These are phyloP conservation scores for Erodium texanum DNA, from an alignment of 441 rosid species.

Conservation along the genomic window DNA sequence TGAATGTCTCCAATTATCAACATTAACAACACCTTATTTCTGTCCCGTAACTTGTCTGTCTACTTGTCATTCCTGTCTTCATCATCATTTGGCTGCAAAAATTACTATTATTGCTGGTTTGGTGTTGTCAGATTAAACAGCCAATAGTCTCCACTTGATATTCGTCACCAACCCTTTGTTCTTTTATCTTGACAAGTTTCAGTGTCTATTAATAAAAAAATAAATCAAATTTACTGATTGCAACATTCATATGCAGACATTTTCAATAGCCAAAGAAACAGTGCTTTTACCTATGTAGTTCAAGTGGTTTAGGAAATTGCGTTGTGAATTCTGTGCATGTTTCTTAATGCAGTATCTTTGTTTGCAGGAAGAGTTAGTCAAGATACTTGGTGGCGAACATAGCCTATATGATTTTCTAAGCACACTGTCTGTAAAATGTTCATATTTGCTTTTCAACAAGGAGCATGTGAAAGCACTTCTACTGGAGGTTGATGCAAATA, in stretches of 20 bases:
- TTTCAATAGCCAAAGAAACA: conserved; percentile 1
- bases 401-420: conserved; percentile 75
- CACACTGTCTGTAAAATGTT: conserved; percentile 76
- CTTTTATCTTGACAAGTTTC: too few species aligned
- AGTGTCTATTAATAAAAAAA: background rate
- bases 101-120: too few species aligned
- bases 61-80: too few species aligned
- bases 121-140: too few species aligned
- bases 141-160: too few species aligned
- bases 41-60: too few species aligned
- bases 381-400: conserved; percentile 84
- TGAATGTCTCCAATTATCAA: too few species aligned
- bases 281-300: background rate
- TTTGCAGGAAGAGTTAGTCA: conserved; percentile 89
- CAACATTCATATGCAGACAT: background rate
- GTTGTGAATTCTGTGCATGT: background rate
- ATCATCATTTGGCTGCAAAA: too few species aligned
- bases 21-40: too few species aligned
- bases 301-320: background rate
- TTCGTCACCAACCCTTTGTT: too few species aligned
- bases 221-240: background rate
- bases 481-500: conserved; percentile 51
- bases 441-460: conserved; percentile 78
- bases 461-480: conserved; percentile 83
- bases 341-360: background rate